Percentiles rank a stretch among this genome's conserved stretches.
Conservation (phyloP, 768 basidiomycete species). For the Pleurotus tuber-regium region DNA sequence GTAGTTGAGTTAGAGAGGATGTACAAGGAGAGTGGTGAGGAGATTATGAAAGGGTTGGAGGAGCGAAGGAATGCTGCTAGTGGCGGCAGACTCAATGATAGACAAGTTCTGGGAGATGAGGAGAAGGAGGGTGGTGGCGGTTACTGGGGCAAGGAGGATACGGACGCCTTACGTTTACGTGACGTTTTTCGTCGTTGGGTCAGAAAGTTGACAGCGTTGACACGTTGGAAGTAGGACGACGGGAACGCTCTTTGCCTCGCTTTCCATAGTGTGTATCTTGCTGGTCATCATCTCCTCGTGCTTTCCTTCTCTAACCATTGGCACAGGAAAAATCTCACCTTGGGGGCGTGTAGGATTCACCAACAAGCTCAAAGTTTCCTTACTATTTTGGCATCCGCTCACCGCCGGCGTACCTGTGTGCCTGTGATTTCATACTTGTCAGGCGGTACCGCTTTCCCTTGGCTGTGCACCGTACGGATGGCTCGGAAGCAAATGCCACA, state of each 20-base stretch:
- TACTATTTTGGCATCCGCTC: background rate
- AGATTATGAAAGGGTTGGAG: slow-evolving; percentile 43
- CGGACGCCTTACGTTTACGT: background rate
- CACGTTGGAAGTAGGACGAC: slow-evolving; percentile 4
- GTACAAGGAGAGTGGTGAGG: slow-evolving; percentile 50
- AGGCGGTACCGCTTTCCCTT: background rate
- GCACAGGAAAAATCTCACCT: too few species aligned
- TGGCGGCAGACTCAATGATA: background rate
- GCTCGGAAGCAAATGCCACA: too few species aligned
- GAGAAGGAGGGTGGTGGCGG: background rate
- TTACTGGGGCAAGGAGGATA: background rate
- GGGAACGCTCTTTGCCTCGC: too few species aligned
- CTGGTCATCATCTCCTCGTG: too few species aligned
- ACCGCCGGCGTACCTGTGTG: slow-evolving; percentile 3
- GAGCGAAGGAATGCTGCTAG: slow-evolving; percentile 19
- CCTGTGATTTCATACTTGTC: background rate
- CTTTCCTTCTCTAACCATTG: too few species aligned
- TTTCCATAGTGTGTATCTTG: too few species aligned
- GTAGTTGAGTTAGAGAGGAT: slow-evolving; percentile 55
- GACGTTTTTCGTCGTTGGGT: slow-evolving; percentile 10
- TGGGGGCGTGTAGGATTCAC: too few species aligned
- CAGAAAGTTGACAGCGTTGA: background rate
- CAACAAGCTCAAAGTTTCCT: too few species aligned
- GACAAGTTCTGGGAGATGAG: background rate
- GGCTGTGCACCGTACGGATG: too few species aligned